Conservation (phyloP, 495 filamentous ascomycete genomes). For the Xylona heveae region DNA sequence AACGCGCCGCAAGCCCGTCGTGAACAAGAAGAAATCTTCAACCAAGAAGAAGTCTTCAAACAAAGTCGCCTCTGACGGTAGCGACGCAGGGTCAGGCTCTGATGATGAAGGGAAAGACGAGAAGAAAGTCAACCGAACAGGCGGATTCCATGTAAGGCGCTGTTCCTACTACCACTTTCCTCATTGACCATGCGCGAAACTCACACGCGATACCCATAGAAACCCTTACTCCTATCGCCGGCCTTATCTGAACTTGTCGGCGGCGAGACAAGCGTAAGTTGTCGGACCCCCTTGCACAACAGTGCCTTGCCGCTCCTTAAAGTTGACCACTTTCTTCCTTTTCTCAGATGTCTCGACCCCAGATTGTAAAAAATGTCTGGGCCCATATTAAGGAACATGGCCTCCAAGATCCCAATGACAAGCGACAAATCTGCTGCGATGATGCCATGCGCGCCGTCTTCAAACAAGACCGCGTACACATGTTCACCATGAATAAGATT, state of each 20-base stretch:
- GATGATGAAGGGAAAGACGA: conserved; percentile 11
- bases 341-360: conserved; percentile 62
- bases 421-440: conserved; percentile 82
- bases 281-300: background rate
- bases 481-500: conserved; percentile 95
- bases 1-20: conserved; percentile 19
- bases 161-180: too few species aligned
- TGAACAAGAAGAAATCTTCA: conserved; percentile 25
- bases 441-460: conserved; percentile 77
- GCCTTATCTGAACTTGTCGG: conserved; percentile 36
- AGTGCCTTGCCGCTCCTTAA: too few species aligned
- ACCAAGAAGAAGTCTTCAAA: conserved; percentile 37
- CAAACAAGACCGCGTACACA: conserved; percentile 75
- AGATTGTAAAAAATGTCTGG: conserved; percentile 93
- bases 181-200: too few species aligned
- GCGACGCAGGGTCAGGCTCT: conserved; percentile 5
- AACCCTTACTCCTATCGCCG: conserved; percentile 42
- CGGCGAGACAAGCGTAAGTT: conserved; percentile 24
- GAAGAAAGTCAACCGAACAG: conserved; percentile 37
- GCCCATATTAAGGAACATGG: conserved; percentile 70
- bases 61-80: conserved; percentile 15
- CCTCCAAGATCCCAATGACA: conserved; percentile 78
- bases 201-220: conserved; percentile 27
- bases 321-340: background rate
- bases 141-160: conserved; percentile 43